These are phyloP conservation scores for Phellopilus nigrolimitatus DNA, from an alignment of 1,284 basidiomycete genomes.

Conservation along the genomic window DNA sequence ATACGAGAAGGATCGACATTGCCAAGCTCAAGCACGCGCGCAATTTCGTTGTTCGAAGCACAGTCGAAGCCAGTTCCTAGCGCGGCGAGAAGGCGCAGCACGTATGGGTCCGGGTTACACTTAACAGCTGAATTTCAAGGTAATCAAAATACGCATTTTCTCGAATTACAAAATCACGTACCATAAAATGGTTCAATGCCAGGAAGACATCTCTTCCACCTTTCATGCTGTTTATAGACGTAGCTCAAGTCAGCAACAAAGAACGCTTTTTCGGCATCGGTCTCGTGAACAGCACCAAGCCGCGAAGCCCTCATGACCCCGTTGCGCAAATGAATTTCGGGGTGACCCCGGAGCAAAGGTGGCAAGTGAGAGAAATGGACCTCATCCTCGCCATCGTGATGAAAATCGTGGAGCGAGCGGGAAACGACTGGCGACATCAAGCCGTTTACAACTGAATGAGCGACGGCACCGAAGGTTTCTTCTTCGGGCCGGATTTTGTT, in stretches of 20 bases:
- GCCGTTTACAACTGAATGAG: constrained; percentile 7
- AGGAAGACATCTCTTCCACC: constrained; percentile 81
- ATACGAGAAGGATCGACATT: constrained; percentile 73
- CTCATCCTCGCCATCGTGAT: constrained; percentile 29
- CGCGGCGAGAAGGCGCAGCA: constrained; percentile 85
- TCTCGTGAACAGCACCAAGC: constrained; percentile 45
- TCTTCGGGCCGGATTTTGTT: constrained; percentile 23
- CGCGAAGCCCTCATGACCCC: constrained; percentile 63
- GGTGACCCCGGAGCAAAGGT: constrained; percentile 59
- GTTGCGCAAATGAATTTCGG: constrained; percentile 65
- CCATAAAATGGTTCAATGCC: constrained; percentile 92
- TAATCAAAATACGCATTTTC: constrained; percentile 17
- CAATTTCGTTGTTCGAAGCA: constrained; percentile 95
- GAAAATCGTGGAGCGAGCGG: constrained; percentile 8
- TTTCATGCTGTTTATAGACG: constrained; percentile 82
- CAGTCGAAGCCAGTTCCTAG: constrained; percentile 96
- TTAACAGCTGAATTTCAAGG: constrained; percentile 68
- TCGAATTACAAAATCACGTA: constrained; percentile 33
- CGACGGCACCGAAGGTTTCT: constrained; percentile 14
- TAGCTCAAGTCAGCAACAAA: constrained; percentile 93
- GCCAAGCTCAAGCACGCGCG: constrained; percentile 72
- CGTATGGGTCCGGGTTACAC: constrained; percentile 96
- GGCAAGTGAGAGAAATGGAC: constrained; percentile 59
- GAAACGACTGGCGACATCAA: constrained; percentile 16
- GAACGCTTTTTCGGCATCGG: constrained; percentile 89